Percentiles rank a stretch among this genome's conserved stretches.
These are phyloP conservation scores for Fraxinus latifolia DNA, from an alignment of 305 asterid genomes.

Conservation along the genomic window DNA sequence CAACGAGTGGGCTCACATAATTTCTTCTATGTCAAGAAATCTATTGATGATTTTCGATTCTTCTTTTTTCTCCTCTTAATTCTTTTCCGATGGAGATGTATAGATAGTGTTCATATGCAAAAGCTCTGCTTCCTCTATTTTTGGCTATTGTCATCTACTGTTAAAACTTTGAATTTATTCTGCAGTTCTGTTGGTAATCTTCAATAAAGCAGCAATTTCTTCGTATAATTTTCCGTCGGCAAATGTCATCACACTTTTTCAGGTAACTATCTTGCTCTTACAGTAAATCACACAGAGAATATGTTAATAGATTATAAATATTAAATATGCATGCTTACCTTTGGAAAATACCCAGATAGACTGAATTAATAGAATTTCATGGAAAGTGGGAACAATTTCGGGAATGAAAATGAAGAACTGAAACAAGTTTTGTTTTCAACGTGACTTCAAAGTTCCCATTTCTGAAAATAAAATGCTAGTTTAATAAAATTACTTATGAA, in stretches of 20 bases:
- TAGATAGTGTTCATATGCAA: neutral
- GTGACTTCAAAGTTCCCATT: neutral
- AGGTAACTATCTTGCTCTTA: slow-evolving; percentile 14
- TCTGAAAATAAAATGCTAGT: neutral
- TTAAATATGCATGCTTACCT: neutral
- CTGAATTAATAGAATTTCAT: neutral
- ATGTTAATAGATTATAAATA: neutral
- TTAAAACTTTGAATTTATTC: neutral
- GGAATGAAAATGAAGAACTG: neutral
- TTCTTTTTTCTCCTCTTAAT: too few relatives aligned
- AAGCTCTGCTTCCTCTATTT: neutral
- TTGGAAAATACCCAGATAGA: neutral
- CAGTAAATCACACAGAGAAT: neutral
- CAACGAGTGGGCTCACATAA: neutral
- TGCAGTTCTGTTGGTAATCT: slow-evolving; percentile 26
- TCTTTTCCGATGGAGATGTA: neutral
- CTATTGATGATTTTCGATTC: neutral
- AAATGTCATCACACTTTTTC: slow-evolving; percentile 27
- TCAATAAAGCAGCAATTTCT: slow-evolving; percentile 30
- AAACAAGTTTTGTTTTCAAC: neutral
- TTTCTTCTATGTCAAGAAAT: neutral
- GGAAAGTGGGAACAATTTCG: neutral
- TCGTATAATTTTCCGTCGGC: slow-evolving; percentile 27
- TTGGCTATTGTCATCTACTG: neutral
- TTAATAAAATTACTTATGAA: neutral